Conservation (phyloP, 345 rosid species). For the Dipteronia sinensis region DNA sequence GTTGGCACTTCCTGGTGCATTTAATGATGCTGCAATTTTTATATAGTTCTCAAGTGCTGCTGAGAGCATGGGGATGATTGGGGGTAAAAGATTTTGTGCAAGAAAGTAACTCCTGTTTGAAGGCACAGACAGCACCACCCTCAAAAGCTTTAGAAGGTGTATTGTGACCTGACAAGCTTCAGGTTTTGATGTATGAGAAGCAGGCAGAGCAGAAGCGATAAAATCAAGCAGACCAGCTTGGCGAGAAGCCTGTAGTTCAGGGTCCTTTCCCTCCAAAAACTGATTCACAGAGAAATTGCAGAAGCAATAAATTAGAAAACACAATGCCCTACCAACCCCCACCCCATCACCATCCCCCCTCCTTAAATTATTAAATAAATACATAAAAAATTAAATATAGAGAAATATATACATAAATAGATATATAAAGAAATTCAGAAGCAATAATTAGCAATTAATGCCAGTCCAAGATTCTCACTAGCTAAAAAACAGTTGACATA, state of each 20-base stretch:
- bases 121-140: conserved; percentile 58
- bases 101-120: conserved; percentile 70
- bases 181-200: conserved; percentile 77
- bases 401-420: background rate
- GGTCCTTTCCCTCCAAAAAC: conserved; percentile 78
- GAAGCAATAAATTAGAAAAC: conserved; percentile 20
- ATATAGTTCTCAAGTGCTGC: conserved; percentile 77
- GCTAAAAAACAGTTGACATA: conserved; percentile 9
- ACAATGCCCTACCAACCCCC: background rate
- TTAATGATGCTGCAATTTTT: conserved; percentile 72
- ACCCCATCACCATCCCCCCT: background rate
- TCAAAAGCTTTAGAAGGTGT: conserved; percentile 68
- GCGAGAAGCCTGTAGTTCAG: conserved; percentile 74
- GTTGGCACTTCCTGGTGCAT: conserved; percentile 40
- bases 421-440: background rate
- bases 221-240: conserved; percentile 83
- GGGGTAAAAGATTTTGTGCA: conserved; percentile 76
- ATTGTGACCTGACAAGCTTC: conserved; percentile 78
- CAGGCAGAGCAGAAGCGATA: conserved; percentile 77
- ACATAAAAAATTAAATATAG: background rate
- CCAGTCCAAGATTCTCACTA: conserved; percentile 7
- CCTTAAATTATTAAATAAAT: background rate
- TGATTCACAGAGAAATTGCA: conserved; percentile 26
- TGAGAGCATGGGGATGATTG: conserved; percentile 71
- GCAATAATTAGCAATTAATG: conserved; percentile 6